Conservation (phyloP, 179 eudicot genomes). For the Amaranthus tricolor region DNA sequence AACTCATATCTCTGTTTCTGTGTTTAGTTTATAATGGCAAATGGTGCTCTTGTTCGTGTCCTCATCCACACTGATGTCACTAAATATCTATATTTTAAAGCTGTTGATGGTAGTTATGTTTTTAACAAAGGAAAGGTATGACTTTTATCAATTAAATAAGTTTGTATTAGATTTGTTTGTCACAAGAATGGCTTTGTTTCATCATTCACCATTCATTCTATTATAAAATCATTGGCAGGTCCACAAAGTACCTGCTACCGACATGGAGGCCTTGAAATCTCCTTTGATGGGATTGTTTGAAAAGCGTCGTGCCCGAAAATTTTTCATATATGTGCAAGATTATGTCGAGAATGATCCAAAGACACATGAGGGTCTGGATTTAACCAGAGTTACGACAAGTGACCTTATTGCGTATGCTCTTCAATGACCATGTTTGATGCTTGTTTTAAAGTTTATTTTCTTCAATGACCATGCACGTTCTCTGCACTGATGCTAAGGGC, state of each 20-base stretch:
- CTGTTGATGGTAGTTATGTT: conserved; percentile 87
- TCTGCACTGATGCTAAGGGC: not conserved
- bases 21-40: conserved; percentile 81
- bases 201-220: not conserved
- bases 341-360: conserved; percentile 69
- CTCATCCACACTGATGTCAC: conserved; percentile 82
- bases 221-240: conserved; percentile 35
- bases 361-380: conserved; percentile 68
- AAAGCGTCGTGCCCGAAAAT: conserved; percentile 76
- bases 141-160: not conserved
- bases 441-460: not conserved
- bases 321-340: conserved; percentile 80
- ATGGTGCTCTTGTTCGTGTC: conserved; percentile 71
- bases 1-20: not conserved
- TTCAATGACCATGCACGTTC: not conserved
- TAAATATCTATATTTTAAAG: conserved; percentile 79
- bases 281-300: conserved; percentile 82
- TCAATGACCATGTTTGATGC: not conserved
- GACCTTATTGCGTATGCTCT: conserved; percentile 56
- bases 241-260: conserved; percentile 86
- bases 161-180: not conserved
- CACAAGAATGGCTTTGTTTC: not conserved
- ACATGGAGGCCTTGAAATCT: conserved; percentile 82
- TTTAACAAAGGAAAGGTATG: conserved; percentile 81
- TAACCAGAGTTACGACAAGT: conserved; percentile 56